Percentiles rank a stretch among this genome's conserved stretches.
Evolutionary conservation across 169 alveolate genomes (phyloP).

Genomic region (Perkinsus marinus): DNA sequence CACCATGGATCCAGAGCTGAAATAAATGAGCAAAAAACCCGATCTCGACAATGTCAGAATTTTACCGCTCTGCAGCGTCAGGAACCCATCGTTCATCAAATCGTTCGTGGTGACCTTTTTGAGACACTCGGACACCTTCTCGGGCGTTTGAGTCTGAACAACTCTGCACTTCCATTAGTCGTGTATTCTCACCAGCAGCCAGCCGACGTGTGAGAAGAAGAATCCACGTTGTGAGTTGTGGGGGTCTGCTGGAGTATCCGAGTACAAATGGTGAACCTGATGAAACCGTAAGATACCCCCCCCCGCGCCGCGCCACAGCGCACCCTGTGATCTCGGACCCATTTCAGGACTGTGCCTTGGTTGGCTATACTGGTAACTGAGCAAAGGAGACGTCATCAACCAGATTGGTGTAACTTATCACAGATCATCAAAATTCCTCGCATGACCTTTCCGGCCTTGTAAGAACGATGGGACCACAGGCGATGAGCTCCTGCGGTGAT

Average conservation of each 20-base stretch:
- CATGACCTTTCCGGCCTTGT: slow-evolving; percentile 42
- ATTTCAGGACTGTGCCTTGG: slow-evolving; percentile 58
- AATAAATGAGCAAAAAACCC: too few species aligned
- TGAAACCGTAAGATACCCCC: too few species aligned
- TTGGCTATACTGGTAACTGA: slow-evolving; percentile 52
- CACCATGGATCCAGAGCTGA: too few species aligned
- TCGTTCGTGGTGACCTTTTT: background rate
- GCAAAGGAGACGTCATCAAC: too few species aligned
- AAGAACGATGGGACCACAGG: slow-evolving; percentile 62
- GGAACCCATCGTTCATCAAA: slow-evolving; percentile 19
- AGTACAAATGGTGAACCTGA: slow-evolving; percentile 55
- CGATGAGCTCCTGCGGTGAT: slow-evolving; percentile 70
- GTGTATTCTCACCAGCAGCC: slow-evolving; percentile 53
- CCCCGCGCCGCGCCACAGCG: too few species aligned
- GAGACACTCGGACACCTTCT: slow-evolving; percentile 17
- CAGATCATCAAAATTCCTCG: slow-evolving; percentile 41
- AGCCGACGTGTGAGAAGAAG: slow-evolving; percentile 61
- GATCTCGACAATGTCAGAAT: too few species aligned
- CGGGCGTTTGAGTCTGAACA: slow-evolving; percentile 23
- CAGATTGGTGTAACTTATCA: too few species aligned
- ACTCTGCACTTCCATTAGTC: too few species aligned
- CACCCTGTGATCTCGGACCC: slow-evolving; percentile 36
- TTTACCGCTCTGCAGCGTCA: slow-evolving; percentile 13
- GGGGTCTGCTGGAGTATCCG: slow-evolving; percentile 60
- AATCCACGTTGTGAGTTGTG: slow-evolving; percentile 55